phyloP scores from a whole-genome alignment of 345 rosid species.

The Populus euphratica region DNA sequence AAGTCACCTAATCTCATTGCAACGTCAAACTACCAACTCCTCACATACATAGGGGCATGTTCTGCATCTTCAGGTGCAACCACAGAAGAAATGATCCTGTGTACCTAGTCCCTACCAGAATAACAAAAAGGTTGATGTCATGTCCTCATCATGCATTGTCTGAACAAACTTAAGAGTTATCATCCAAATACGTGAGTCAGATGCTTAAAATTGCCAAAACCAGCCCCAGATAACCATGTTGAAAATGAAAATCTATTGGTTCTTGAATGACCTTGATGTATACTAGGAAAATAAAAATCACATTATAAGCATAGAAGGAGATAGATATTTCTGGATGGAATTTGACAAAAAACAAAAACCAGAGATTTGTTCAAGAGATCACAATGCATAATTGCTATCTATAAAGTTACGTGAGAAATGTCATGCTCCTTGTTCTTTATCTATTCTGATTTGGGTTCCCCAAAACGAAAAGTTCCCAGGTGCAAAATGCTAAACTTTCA shows the following conservation, averaged over 20 bases:
- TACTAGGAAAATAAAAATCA: slow-evolving; percentile 33
- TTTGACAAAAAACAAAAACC: too few relatives aligned
- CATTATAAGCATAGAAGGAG: not conserved
- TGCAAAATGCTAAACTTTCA: too few relatives aligned
- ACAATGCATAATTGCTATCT: too few relatives aligned
- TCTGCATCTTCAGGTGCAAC: not conserved
- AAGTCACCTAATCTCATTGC: not conserved
- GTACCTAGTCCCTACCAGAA: not conserved
- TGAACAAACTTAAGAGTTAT: not conserved
- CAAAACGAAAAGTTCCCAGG: not conserved
- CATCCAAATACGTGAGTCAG: not conserved
- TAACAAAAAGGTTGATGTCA: not conserved
- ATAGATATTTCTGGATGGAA: not conserved
- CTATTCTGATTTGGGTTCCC: not conserved
- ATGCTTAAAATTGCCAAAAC: not conserved
- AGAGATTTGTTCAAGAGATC: not conserved
- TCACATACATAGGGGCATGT: not conserved
- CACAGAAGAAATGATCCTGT: too few relatives aligned
- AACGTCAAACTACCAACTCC: not conserved
- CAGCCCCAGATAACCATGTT: not conserved
- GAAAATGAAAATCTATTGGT: slow-evolving; percentile 7
- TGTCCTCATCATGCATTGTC: not conserved
- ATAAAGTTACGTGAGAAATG: too few relatives aligned
- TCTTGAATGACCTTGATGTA: slow-evolving; percentile 52
- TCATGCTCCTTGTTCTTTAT: too few relatives aligned